Evolutionary conservation across 371 early-diverging fungal genomes (phyloP), one percentile per base, ranked within the genome.

Genomic region (Rhizopus microsporus): DNA sequence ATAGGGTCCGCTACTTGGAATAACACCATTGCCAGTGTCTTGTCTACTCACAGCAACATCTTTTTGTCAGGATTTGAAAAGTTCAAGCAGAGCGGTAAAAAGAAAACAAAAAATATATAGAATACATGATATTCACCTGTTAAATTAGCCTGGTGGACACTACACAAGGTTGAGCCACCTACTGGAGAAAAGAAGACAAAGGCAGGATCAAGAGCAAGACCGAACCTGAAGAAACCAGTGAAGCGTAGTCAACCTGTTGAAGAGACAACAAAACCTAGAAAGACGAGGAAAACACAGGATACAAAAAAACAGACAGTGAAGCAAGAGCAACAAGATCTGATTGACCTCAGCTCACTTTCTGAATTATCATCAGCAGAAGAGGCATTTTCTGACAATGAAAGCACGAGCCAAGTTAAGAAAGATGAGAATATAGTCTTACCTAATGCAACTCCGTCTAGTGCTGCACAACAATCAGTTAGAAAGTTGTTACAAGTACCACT

Each of bases 61-160:
- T 93, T 93, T 51, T 63, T 75, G n/a, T 91, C 92, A 3, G 93
- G 93, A 16, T 78, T 87, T n/a, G 90, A 89, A 31, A 84, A 82
- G 29, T 68, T 72, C 45, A 63, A 74, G 13, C 75, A 76, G 48
- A 70, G 70, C 51, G 80, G 80, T 68, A 78, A n/a, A 12, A 35
- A n/a, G 39, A n/a, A 17, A 16, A 33, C 48, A 44, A 15, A 51
- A 33, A 2, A n/a, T 33, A 16, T 8, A 16, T 32, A 2, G n/a
- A 38, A 33, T 43, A 33, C 23, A 56, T 9, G 50, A 33, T 51
- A 43, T 30, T 54, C 5, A 38, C 3, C 0, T 38, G 4, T 12
- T 42, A n/a, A 15, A 8, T 30, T 67, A 84, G 87, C 83, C 35
- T 86, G 81, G 83, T 86, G 88, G 86, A 76, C 82, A 33, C 60